Evolutionary conservation across 345 rosid species (phyloP).

Genomic region (Sisymbrium altissimum): DNA sequence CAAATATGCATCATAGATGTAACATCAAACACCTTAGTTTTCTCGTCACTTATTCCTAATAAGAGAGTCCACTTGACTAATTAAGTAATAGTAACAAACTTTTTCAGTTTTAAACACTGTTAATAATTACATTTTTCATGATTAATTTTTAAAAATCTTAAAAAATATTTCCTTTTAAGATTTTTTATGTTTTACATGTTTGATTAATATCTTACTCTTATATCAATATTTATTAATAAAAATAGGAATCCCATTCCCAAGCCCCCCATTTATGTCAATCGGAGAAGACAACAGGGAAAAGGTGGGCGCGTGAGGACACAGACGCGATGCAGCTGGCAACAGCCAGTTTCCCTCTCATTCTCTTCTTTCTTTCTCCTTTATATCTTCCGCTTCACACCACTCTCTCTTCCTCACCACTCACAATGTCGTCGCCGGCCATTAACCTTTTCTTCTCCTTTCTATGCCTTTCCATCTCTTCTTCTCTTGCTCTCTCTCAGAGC

Average conservation of each 20-base stretch:
- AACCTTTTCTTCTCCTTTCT: slow-evolving; percentile 13
- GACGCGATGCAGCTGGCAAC: slow-evolving; percentile 64
- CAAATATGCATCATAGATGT: neutral
- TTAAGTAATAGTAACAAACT: too few species aligned
- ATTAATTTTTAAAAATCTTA: too few species aligned
- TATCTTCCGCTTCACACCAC: neutral
- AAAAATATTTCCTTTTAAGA: too few species aligned
- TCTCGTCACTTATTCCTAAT: neutral
- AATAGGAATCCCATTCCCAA: neutral
- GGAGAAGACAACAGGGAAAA: neutral
- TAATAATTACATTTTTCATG: too few species aligned
- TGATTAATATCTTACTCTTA: neutral
- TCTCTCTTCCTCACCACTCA: slow-evolving; percentile 13
- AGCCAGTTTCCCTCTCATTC: slow-evolving; percentile 52
- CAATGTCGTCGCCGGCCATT: slow-evolving; percentile 36
- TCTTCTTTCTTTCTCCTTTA: slow-evolving; percentile 20
- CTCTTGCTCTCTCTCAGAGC: neutral
- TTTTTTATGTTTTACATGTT: too few species aligned
- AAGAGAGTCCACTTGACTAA: neutral
- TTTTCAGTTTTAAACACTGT: neutral
- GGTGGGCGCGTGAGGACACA: slow-evolving; percentile 33
- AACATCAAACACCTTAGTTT: neutral
- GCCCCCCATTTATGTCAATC: slow-evolving; percentile 3
- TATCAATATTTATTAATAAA: too few species aligned
- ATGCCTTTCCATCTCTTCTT: neutral